Conservation (phyloP, 2,329 filamentous ascomycete genomes). For the Madurella mycetomatis region DNA sequence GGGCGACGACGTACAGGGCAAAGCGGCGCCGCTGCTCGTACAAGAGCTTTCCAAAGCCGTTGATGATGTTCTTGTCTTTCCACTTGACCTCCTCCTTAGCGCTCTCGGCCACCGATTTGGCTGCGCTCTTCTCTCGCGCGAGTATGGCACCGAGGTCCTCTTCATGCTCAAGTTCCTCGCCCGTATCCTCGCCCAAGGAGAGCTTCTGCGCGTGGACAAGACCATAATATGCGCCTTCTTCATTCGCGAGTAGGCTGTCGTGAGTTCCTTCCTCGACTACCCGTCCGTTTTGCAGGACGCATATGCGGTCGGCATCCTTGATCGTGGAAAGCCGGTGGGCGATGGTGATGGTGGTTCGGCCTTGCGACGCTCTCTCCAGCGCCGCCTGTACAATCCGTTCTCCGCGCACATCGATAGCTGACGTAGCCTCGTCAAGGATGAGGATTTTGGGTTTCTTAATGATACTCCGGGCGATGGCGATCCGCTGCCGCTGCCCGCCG, state of each 20-base stretch:
- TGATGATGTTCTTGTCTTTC: constrained; percentile 40
- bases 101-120: constrained; percentile 31
- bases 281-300: constrained; percentile 67
- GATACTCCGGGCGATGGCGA: constrained; percentile 66
- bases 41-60: constrained; percentile 53
- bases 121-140: constrained; percentile 43
- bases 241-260: constrained; percentile 58
- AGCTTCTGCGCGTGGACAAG: constrained; percentile 63
- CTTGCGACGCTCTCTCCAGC: constrained; percentile 58
- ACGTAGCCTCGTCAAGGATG: constrained; percentile 70
- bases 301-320: constrained; percentile 71
- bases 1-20: constrained; percentile 46
- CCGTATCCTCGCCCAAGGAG: constrained; percentile 46
- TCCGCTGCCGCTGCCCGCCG: constrained; percentile 68
- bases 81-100: constrained; percentile 29
- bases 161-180: constrained; percentile 33
- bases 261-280: constrained; percentile 74
- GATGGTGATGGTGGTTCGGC: constrained; percentile 67
- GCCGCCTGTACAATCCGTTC: constrained; percentile 60
- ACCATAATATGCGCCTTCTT: constrained; percentile 58
- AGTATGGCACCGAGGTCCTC: constrained; percentile 40
- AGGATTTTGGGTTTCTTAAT: constrained; percentile 61
- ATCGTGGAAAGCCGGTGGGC: constrained; percentile 72
- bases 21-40: constrained; percentile 52
- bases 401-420: constrained; percentile 55